Percentiles rank a stretch among this genome's conserved stretches.
These are phyloP conservation scores for Neurospora terricola DNA, from an alignment of 495 filamentous ascomycete genomes.

Conservation along the genomic window DNA sequence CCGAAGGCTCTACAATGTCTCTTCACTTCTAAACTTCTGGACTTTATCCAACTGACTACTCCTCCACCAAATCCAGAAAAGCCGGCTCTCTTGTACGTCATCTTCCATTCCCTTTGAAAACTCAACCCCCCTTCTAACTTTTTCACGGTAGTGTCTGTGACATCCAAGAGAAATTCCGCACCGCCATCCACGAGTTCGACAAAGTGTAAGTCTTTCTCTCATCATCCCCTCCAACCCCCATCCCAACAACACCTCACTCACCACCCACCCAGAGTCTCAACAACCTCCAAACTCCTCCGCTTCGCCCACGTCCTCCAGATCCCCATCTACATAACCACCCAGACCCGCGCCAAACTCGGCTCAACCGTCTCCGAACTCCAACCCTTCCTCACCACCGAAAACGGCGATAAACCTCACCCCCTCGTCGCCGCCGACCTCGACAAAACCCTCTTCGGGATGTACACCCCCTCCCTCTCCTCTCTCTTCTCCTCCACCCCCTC, in stretches of 20 bases:
- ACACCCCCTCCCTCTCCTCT: slow-evolving; percentile 36
- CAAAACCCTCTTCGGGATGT: slow-evolving; percentile 90
- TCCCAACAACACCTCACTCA: background rate
- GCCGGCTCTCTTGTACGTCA: slow-evolving; percentile 57
- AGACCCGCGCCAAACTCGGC: slow-evolving; percentile 66
- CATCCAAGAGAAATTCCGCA: slow-evolving; percentile 86
- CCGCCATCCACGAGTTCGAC: slow-evolving; percentile 70
- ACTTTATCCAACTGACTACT: background rate
- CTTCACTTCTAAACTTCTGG: background rate
- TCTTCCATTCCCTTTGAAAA: no score
- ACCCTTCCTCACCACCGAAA: slow-evolving; percentile 12
- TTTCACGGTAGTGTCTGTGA: slow-evolving; percentile 67
- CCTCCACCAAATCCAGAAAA: slow-evolving; percentile 36
- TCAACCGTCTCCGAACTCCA: slow-evolving; percentile 61
- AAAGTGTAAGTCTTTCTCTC: slow-evolving; percentile 67
- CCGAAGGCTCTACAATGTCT: background rate
- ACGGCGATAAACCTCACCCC: background rate
- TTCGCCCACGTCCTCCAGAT: slow-evolving; percentile 54
- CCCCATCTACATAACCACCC: slow-evolving; percentile 77
- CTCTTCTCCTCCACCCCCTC: slow-evolving; percentile 28
- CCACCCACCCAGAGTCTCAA: slow-evolving; percentile 36
- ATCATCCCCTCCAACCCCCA: no score
- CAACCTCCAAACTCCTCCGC: slow-evolving; percentile 43
- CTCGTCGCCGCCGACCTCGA: slow-evolving; percentile 50
- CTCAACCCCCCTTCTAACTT: background rate